A percentile compares a stretch with the other conserved stretches of the same genome.
phyloP scores from a whole-genome alignment of 768 basidiomycete genomes.

The Amanita thiersii region DNA sequence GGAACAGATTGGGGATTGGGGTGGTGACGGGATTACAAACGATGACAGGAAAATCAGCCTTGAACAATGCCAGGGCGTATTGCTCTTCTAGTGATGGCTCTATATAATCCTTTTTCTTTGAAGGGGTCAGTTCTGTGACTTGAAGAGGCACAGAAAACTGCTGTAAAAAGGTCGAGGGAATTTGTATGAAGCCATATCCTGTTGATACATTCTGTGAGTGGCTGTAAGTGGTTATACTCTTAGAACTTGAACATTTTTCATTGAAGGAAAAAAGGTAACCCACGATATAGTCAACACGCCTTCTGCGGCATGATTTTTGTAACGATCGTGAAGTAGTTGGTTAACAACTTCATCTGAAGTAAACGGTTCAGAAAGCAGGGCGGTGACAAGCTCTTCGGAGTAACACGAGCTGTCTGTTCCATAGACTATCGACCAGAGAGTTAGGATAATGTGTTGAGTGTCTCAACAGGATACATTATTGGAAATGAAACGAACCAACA shows the following conservation, averaged over 20 bases:
- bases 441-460: too few relatives aligned
- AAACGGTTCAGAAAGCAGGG: conserved; percentile 66
- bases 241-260: neutral
- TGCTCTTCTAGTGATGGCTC: neutral
- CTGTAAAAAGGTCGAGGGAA: conserved; percentile 26
- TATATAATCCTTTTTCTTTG: neutral
- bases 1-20: conserved; percentile 25
- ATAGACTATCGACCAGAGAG: conserved; percentile 43
- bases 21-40: conserved; percentile 54
- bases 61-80: conserved; percentile 21
- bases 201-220: neutral
- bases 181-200: neutral
- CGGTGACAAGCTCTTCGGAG: conserved; percentile 53
- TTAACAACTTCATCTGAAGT: conserved; percentile 39
- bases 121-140: conserved; percentile 30
- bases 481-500: conserved; percentile 44
- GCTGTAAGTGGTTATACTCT: neutral
- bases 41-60: conserved; percentile 57
- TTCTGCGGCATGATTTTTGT: conserved; percentile 24
- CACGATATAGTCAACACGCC: conserved; percentile 30
- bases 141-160: conserved; percentile 45
- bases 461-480: too few relatives aligned
- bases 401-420: conserved; percentile 47
- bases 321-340: conserved; percentile 37
- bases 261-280: conserved; percentile 19